Conservation (phyloP, 495 filamentous ascomycete genomes). For the Aspergillus egyptiacus region DNA sequence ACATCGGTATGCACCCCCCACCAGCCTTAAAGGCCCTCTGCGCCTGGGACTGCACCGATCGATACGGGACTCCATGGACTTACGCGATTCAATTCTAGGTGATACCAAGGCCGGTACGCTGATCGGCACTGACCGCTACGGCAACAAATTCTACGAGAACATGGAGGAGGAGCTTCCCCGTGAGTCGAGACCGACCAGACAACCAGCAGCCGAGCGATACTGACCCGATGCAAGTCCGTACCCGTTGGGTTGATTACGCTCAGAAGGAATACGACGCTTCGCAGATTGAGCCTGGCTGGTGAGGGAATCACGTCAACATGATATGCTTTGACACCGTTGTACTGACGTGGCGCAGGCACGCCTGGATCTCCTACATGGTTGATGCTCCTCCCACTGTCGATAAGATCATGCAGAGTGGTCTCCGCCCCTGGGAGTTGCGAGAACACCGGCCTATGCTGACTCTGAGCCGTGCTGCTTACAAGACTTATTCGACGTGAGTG, state of each 20-base stretch:
- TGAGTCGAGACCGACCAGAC: constrained; percentile 37
- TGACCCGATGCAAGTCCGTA: constrained; percentile 60
- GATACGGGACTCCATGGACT: constrained; percentile 17
- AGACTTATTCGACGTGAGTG: constrained; percentile 88
- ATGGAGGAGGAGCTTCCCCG: constrained; percentile 83
- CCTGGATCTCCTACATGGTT: constrained; percentile 91
- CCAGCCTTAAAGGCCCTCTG: background rate
- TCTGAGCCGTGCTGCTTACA: constrained; percentile 68
- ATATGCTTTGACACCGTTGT: background rate
- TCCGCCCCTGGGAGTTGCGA: constrained; percentile 67
- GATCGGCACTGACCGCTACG: constrained; percentile 80
- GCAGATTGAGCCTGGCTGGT: constrained; percentile 94
- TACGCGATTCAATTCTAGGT: constrained; percentile 49
- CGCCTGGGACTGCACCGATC: background rate
- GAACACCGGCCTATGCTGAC: constrained; percentile 74
- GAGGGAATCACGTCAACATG: constrained; percentile 17
- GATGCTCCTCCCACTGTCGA: constrained; percentile 81
- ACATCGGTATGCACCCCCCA: constrained; percentile 37
- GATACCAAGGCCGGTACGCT: constrained; percentile 93
- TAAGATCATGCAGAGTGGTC: constrained; percentile 56
- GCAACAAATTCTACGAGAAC: constrained; percentile 98
- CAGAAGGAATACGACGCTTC: constrained; percentile 80
- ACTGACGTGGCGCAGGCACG: constrained; percentile 56
- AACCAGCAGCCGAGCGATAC: background rate
- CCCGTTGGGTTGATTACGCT: constrained; percentile 97